phyloP scores from a whole-genome alignment of 441 rosid species.

The Sinapis alba region DNA sequence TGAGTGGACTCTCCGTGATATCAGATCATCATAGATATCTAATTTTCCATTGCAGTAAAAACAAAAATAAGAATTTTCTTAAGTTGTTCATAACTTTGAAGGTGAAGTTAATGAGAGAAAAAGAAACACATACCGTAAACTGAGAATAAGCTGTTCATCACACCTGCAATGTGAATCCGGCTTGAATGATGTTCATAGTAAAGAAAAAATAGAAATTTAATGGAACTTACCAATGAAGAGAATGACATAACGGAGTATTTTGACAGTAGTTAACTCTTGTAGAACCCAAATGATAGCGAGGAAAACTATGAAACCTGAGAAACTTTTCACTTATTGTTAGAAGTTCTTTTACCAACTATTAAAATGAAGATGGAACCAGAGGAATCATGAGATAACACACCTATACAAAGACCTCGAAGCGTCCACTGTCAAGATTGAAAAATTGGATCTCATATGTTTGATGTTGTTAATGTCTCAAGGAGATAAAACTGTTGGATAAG shows the following conservation, averaged over 20 bases:
- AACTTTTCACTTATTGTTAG: background rate
- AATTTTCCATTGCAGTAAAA: constrained; percentile 29
- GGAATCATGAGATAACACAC: constrained; percentile 43
- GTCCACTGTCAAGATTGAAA: constrained; percentile 74
- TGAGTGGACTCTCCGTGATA: constrained; percentile 82
- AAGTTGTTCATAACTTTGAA: constrained; percentile 1
- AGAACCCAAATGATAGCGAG: constrained; percentile 77
- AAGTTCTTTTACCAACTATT: background rate
- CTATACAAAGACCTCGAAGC: constrained; percentile 86
- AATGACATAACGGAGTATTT: constrained; percentile 82
- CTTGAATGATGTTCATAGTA: no score
- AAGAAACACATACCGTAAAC: constrained; percentile 62
- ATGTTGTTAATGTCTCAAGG: constrained; percentile 34
- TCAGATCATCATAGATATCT: constrained; percentile 91
- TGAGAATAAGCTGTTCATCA: constrained; percentile 93
- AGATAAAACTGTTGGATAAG: constrained; percentile 4
- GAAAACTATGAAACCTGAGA: constrained; percentile 80
- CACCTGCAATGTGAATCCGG: constrained; percentile 56
- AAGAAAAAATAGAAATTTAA: background rate
- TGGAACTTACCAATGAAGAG: constrained; percentile 73
- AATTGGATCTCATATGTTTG: constrained; percentile 2
- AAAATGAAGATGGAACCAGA: background rate
- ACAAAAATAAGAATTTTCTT: background rate
- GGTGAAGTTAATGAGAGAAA: background rate
- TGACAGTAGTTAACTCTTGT: constrained; percentile 74